A percentile compares a stretch with the other conserved stretches of the same genome.
Conservation (phyloP, 176 grass and related monocot species). For the Oryza australiensis region DNA sequence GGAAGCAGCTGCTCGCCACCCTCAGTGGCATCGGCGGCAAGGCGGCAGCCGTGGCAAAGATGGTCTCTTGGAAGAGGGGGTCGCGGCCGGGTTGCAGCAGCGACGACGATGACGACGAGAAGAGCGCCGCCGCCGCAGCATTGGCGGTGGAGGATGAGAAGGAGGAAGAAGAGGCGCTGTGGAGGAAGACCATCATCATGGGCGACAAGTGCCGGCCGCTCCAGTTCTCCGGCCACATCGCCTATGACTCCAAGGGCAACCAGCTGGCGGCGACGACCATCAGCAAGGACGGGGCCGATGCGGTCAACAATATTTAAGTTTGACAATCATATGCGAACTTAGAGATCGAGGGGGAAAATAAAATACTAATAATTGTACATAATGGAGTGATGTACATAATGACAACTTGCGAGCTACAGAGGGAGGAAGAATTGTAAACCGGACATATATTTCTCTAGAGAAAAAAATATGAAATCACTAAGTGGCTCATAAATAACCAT, state of each 20-base stretch:
- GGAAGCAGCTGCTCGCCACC: conserved; percentile 30
- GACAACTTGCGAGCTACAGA: no score
- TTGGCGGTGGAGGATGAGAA: not conserved
- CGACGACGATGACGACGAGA: not conserved
- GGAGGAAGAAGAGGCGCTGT: conserved; percentile 34
- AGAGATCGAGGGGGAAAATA: no score
- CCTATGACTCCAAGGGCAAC: conserved; percentile 43
- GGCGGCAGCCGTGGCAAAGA: conserved; percentile 43
- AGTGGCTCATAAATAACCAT: no score
- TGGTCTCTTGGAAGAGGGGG: conserved; percentile 40
- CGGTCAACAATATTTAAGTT: not conserved
- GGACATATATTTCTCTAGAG: no score
- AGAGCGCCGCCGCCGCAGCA: not conserved
- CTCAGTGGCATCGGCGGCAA: conserved; percentile 46
- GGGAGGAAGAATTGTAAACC: no score
- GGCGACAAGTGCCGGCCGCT: conserved; percentile 67
- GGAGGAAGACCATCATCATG: conserved; percentile 66
- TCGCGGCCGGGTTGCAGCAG: not conserved
- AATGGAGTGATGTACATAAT: no score
- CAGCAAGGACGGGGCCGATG: not conserved
- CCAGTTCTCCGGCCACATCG: conserved; percentile 51
- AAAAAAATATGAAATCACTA: no score
- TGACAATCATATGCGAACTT: not conserved
- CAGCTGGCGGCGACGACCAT: not conserved
- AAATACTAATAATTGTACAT: no score